Percentiles rank a stretch among this genome's conserved stretches.
These are phyloP conservation scores for Mollisia scopiformis DNA, from an alignment of 2,329 filamentous ascomycete species.

Conservation along the genomic window DNA sequence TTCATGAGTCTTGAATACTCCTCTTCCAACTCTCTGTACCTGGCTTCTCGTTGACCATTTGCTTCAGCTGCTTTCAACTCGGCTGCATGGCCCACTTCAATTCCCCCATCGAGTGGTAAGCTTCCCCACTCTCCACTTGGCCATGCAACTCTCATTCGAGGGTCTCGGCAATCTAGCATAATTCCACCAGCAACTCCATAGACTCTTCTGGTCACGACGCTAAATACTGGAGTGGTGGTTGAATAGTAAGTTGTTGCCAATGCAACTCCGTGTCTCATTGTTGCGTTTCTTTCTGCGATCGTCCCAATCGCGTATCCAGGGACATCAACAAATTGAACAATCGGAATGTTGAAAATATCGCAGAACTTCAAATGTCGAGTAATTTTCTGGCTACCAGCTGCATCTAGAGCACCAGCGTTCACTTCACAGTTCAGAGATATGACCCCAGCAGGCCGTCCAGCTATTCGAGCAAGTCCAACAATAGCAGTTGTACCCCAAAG, in stretches of 20 bases:
- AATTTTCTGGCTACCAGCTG: constrained; percentile 62
- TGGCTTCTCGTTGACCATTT: constrained; percentile 49
- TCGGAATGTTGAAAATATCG: constrained; percentile 66
- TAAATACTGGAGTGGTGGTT: constrained; percentile 65
- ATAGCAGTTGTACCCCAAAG: constrained; percentile 67
- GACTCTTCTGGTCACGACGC: constrained; percentile 60
- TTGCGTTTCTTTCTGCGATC: constrained; percentile 62
- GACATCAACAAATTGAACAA: constrained; percentile 66
- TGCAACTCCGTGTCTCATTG: constrained; percentile 66
- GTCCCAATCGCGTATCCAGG: constrained; percentile 68
- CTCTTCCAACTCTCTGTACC: constrained; percentile 59
- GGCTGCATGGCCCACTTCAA: constrained; percentile 64
- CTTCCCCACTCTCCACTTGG: constrained; percentile 65
- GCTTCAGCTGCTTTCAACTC: constrained; percentile 59
- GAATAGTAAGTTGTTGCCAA: constrained; percentile 64
- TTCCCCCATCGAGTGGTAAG: constrained; percentile 64
- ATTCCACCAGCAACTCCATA: constrained; percentile 67
- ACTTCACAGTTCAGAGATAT: constrained; percentile 64
- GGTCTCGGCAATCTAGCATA: constrained; percentile 65
- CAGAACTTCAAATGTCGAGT: constrained; percentile 63
- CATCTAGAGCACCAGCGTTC: constrained; percentile 63
- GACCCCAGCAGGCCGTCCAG: constrained; percentile 59
- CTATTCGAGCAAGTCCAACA: constrained; percentile 60
- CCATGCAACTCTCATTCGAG: constrained; percentile 64
- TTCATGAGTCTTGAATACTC: constrained; percentile 67